Conservation (phyloP, 2,329 filamentous ascomycete genomes). For the Fusarium sp. region DNA sequence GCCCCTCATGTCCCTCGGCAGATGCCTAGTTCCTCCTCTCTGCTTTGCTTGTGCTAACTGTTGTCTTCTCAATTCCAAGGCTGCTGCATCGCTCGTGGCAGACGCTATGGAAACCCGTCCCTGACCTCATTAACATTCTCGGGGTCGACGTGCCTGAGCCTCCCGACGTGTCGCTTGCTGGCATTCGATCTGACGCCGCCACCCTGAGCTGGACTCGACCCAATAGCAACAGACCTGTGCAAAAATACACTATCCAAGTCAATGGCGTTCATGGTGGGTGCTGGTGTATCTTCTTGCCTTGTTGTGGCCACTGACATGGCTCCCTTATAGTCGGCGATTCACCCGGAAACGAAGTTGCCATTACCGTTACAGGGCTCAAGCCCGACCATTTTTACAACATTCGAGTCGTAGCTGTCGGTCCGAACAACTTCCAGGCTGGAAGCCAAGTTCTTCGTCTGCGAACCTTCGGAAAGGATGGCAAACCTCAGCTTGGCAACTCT, state of each 20-base stretch:
- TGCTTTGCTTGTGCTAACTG: constrained; percentile 22
- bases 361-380: constrained; percentile 88
- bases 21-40: neutral
- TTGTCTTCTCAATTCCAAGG: constrained; percentile 60
- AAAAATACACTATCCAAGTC: constrained; percentile 91
- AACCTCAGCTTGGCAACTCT: constrained; percentile 68
- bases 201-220: constrained; percentile 92
- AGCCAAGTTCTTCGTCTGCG: constrained; percentile 87
- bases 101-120: constrained; percentile 90
- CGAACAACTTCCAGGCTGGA: constrained; percentile 91
- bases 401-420: constrained; percentile 89
- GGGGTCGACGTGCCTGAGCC: constrained; percentile 93
- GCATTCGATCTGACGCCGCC: constrained; percentile 87
- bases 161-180: constrained; percentile 89
- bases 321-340: constrained; percentile 80
- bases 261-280: constrained; percentile 88
- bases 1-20: neutral
- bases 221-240: constrained; percentile 72
- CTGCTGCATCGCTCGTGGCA: constrained; percentile 87
- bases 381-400: constrained; percentile 94
- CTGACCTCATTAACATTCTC: constrained; percentile 89
- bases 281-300: constrained; percentile 1
- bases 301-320: constrained; percentile 23
- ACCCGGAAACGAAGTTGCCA: constrained; percentile 64
- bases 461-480: constrained; percentile 76